phyloP scores from a whole-genome alignment of 345 rosid species.

The Eucalyptus caleyi region DNA sequence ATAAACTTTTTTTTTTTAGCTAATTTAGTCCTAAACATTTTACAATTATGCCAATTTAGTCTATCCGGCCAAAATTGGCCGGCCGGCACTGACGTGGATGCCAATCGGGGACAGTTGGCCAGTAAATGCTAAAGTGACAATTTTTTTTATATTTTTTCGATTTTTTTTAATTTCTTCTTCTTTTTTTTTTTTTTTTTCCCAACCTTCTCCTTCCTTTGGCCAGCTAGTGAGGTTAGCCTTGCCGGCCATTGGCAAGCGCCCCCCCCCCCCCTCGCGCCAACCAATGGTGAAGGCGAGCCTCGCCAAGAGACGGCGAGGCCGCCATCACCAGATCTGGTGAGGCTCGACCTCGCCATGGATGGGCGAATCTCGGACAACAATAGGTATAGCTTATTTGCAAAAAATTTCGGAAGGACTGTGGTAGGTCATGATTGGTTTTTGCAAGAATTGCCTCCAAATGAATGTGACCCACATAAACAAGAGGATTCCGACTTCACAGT shows the following conservation, averaged over 20 bases:
- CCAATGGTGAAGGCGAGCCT: fast-evolving
- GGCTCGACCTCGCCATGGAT: too few species aligned
- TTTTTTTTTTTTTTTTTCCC: too few species aligned
- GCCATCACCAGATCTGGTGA: fast-evolving
- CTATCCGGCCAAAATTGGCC: fast-evolving
- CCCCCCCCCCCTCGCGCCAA: fast-evolving
- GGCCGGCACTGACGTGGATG: fast-evolving
- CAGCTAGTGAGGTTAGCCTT: fast-evolving
- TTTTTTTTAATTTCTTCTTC: too few species aligned
- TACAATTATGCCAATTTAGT: fast-evolving
- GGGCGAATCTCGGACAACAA: fast-evolving
- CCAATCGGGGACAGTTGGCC: fast-evolving
- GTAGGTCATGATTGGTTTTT: background rate
- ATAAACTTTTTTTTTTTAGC: fast-evolving
- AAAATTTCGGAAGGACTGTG: background rate
- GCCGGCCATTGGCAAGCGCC: too few species aligned
- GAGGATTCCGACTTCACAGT: background rate
- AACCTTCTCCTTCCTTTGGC: too few species aligned
- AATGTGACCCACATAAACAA: background rate
- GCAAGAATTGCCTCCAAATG: background rate
- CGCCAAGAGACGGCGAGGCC: fast-evolving
- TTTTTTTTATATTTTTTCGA: too few species aligned
- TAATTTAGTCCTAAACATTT: too few species aligned
- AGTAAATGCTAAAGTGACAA: fast-evolving
- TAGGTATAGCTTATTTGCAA: background rate